Percentiles rank a stretch among this genome's conserved stretches.
These are phyloP conservation scores for Dunaliella primolecta DNA, from an alignment of 139 green algal species.

Conservation along the genomic window DNA sequence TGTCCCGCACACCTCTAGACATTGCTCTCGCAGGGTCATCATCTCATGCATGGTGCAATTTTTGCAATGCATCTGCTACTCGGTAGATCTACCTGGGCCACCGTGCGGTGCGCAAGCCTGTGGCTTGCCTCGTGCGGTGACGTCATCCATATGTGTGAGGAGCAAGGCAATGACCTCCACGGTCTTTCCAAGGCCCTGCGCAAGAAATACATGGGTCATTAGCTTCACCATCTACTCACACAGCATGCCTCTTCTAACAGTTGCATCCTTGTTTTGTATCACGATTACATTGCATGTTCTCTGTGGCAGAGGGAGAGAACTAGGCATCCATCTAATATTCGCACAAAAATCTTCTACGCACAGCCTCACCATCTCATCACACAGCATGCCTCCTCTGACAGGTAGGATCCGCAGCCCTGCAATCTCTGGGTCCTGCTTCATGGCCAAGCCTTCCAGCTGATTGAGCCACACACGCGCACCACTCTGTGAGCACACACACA, in stretches of 20 bases:
- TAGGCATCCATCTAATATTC: too few species aligned
- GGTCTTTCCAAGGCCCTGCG: conserved; percentile 61
- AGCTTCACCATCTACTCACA: conserved; percentile 33
- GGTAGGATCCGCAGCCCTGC: background rate
- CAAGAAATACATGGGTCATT: background rate
- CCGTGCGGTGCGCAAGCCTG: too few species aligned
- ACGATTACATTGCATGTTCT: too few species aligned
- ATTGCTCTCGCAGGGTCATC: too few species aligned
- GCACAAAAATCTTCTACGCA: too few species aligned
- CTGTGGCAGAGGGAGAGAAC: too few species aligned
- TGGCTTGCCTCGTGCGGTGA: conserved; percentile 3
- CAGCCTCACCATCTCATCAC: conserved; percentile 34
- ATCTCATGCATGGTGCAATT: too few species aligned
- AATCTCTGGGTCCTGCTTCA: background rate
- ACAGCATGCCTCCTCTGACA: conserved; percentile 17
- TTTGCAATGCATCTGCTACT: too few species aligned
- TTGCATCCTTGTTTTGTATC: too few species aligned
- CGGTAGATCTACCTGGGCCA: too few species aligned
- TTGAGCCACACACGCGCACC: background rate
- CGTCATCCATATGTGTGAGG: conserved; percentile 17
- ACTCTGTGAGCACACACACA: conserved; percentile 7
- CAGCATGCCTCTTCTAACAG: conserved; percentile 12
- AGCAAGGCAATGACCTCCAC: conserved; percentile 52
- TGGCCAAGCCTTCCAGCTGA: background rate
- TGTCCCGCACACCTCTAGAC: too few species aligned